Conservation (phyloP, 148 eudicot genomes). For the Rhododendron vialii region DNA sequence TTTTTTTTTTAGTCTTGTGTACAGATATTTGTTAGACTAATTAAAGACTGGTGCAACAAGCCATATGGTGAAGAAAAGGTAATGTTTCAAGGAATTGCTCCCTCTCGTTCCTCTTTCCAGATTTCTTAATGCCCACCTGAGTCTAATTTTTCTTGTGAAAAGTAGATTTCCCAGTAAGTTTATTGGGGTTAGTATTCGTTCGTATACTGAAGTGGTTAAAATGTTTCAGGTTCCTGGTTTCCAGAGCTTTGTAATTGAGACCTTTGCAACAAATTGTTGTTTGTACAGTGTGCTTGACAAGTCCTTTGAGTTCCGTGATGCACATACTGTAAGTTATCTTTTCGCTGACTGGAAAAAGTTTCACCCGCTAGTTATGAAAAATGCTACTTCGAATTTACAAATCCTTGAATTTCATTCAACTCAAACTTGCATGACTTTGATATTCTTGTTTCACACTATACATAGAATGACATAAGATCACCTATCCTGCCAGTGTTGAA, state of each 20-base stretch:
- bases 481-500: background rate
- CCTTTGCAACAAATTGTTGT: conserved; percentile 81
- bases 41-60: conserved; percentile 85
- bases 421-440: background rate
- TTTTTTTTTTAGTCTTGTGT: conserved; percentile 59
- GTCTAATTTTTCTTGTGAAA: background rate
- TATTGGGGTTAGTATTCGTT: background rate
- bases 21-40: conserved; percentile 75
- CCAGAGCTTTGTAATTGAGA: conserved; percentile 63
- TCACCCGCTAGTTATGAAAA: background rate
- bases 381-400: background rate
- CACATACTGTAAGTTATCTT: conserved; percentile 73
- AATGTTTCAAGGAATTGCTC: conserved; percentile 7
- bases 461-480: background rate
- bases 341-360: background rate
- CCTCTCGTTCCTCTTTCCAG: background rate
- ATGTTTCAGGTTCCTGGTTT: conserved; percentile 88
- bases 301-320: conserved; percentile 88
- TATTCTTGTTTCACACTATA: background rate
- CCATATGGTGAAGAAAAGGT: conserved; percentile 83
- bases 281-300: conserved; percentile 91
- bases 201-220: conserved; percentile 19
- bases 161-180: background rate
- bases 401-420: background rate
- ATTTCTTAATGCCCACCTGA: background rate